Conservation (phyloP, 2,329 filamentous ascomycete genomes). For the Septoria linicola region DNA sequence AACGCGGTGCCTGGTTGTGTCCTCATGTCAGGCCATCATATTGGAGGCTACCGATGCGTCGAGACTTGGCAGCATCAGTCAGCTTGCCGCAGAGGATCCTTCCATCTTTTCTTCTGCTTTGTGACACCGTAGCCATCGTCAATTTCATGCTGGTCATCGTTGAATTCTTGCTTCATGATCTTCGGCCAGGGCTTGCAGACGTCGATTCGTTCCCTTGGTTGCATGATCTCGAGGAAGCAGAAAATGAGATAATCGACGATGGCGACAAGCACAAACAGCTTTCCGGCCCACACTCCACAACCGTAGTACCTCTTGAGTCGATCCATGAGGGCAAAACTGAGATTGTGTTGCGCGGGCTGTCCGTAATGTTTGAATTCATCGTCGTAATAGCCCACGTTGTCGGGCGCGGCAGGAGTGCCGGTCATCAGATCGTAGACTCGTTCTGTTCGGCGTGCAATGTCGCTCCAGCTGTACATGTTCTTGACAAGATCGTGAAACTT, state of each 20-base stretch:
- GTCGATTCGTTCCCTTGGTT: conserved; percentile 82
- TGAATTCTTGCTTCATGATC: background rate
- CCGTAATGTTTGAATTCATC: conserved; percentile 65
- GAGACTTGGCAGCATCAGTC: no score
- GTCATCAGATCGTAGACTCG: conserved; percentile 92
- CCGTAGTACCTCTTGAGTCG: conserved; percentile 94
- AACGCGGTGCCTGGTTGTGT: no score
- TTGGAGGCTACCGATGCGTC: no score
- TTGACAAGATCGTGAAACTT: conserved; percentile 95
- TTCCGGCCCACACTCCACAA: conserved; percentile 97
- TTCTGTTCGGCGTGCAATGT: conserved; percentile 90
- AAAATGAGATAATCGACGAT: conserved; percentile 93
- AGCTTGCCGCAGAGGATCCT: no score
- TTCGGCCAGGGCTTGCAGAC: conserved; percentile 83
- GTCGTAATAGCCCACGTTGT: conserved; percentile 81
- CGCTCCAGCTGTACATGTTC: conserved; percentile 98
- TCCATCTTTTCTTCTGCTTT: conserved; percentile 5
- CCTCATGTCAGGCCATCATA: no score
- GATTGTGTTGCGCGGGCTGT: conserved; percentile 44
- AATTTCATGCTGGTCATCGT: background rate
- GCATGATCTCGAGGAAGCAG: conserved; percentile 81
- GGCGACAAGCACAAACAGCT: conserved; percentile 91
- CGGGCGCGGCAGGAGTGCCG: conserved; percentile 64
- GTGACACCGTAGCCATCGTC: background rate
- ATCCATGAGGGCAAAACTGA: conserved; percentile 91